Base-by-base conservation (phyloP, 2,329 filamentous ascomycete genomes). In the Blastomyces parvus region DNA sequence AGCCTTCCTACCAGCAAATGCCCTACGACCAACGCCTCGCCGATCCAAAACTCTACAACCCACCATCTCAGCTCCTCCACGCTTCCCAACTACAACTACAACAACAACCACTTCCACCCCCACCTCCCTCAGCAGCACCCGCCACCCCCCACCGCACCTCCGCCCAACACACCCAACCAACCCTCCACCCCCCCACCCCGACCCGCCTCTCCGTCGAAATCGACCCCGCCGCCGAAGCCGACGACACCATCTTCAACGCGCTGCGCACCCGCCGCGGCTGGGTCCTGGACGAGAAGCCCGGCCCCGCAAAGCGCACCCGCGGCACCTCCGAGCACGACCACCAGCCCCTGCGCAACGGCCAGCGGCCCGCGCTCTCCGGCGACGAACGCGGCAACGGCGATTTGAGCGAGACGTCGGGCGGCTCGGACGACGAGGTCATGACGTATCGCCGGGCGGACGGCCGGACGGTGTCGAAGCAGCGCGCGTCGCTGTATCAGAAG, bases 371-470 rank as follows among this genome's bases (percentile, higher is more conserved):
- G 7, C 2, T 44, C 0, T 30, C 57, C 11, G 42, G 13, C n/a
- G 22, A 59, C 7, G 38, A 59, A 2, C n/a, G 19, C 27, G 22
- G 14, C 6, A 50, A n/a, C 8, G 57, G 57, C 22, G 38, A 59
- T 2, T 7, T 30, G 8, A 7, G 11, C 25, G 57, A 59, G 42
- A n/a, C 38, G 7, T 59, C 57, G 5, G 22, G 25, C 7, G 38
- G 57, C 25, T 59, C 57, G n/a, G 57, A 63, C 3, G 14, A 64
- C 42, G 63, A 64, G 36, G 40, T 62, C n/a, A 64, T 66, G 33
- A 62, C 52, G 14, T 74, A 74, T 56, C 73, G 68, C 57, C 71
- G 73, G 61, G 72, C 73, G 9, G 68, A 71, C 63, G 73, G 73
- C 65, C 22, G 57, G 5, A 7, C 46, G 57, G 40, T 59, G 14